Percentiles rank a stretch among this genome's conserved stretches.
These are phyloP conservation scores for Trypanosoma brucei DNA, from an alignment of 208 protist species.

Conservation along the genomic window DNA sequence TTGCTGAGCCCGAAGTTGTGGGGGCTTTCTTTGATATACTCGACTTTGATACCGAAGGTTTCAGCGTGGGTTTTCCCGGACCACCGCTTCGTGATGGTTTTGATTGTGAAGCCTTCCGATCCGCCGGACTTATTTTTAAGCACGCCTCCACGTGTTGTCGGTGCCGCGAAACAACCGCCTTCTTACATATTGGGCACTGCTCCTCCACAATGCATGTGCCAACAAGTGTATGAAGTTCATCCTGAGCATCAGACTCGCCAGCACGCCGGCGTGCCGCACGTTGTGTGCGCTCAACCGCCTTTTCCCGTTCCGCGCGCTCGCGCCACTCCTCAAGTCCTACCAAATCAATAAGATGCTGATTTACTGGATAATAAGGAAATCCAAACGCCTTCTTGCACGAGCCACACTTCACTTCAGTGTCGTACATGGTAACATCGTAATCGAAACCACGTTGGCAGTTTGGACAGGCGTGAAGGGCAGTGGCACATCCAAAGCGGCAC, in stretches of 20 bases:
- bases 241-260: conserved; percentile 9
- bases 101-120: neutral
- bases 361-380: conserved; percentile 84
- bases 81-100: neutral
- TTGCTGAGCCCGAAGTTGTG: neutral
- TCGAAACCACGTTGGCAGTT: conserved; percentile 66
- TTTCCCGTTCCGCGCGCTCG: conserved; percentile 34
- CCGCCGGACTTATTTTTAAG: conserved; percentile 15
- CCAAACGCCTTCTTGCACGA: conserved; percentile 62
- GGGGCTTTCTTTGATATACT: neutral
- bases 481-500: conserved; percentile 71
- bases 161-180: conserved; percentile 44
- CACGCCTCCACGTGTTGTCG: conserved; percentile 55
- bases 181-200: conserved; percentile 61
- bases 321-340: conserved; percentile 57
- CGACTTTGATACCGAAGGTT: conserved; percentile 2
- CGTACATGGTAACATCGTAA: conserved; percentile 81
- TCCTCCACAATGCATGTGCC: conserved; percentile 68
- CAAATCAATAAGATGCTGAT: conserved; percentile 62
- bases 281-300: conserved; percentile 24
- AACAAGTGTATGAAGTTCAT: conserved; percentile 41
- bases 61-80: neutral
- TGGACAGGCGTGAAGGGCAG: conserved; percentile 76
- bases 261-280: conserved; percentile 33
- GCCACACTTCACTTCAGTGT: conserved; percentile 39